These are phyloP conservation scores for Brassica rapa DNA, from an alignment of 345 rosid genomes.

Conservation along the genomic window DNA sequence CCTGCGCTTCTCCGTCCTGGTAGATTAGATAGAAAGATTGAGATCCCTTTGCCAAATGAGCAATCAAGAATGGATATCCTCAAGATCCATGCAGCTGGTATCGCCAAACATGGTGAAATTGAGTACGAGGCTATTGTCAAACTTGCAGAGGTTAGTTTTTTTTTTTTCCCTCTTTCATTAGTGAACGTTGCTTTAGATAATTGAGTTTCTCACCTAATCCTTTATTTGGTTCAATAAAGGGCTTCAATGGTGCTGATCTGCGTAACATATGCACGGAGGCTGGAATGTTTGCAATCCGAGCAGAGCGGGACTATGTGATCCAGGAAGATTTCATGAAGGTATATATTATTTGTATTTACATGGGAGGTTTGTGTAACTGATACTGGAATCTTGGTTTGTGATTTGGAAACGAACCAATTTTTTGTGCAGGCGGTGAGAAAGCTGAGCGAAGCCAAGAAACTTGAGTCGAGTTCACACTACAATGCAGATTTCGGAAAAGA, in stretches of 20 bases:
- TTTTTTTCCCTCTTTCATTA: background rate
- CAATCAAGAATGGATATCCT: slow-evolving; percentile 97
- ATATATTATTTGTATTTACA: background rate
- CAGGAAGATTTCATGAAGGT: slow-evolving; percentile 99
- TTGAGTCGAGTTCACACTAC: slow-evolving; percentile 89
- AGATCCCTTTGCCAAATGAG: slow-evolving; percentile 96
- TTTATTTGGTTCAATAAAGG: slow-evolving; percentile 42
- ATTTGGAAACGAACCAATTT: background rate
- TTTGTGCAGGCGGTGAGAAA: slow-evolving; percentile 84
- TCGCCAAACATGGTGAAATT: slow-evolving; percentile 94
- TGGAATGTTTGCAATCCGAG: slow-evolving; percentile 96
- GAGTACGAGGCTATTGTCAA: slow-evolving; percentile 97
- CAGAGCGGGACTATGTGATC: slow-evolving; percentile 92
- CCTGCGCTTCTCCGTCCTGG: slow-evolving; percentile 98
- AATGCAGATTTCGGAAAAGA: slow-evolving; percentile 86
- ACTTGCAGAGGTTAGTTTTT: slow-evolving; percentile 83
- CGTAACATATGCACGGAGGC: slow-evolving; percentile 98
- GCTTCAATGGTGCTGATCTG: slow-evolving; percentile 98
- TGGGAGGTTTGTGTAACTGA: background rate
- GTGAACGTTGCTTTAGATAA: background rate
- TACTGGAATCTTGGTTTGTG: slow-evolving; percentile 2
- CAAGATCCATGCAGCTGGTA: slow-evolving; percentile 93
- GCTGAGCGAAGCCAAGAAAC: slow-evolving; percentile 90
- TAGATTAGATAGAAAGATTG: slow-evolving; percentile 88
- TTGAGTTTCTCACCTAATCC: slow-evolving; percentile 18